These are phyloP conservation scores for Rosa hybrid DNA, from an alignment of 331 rosid genomes.

Conservation along the genomic window DNA sequence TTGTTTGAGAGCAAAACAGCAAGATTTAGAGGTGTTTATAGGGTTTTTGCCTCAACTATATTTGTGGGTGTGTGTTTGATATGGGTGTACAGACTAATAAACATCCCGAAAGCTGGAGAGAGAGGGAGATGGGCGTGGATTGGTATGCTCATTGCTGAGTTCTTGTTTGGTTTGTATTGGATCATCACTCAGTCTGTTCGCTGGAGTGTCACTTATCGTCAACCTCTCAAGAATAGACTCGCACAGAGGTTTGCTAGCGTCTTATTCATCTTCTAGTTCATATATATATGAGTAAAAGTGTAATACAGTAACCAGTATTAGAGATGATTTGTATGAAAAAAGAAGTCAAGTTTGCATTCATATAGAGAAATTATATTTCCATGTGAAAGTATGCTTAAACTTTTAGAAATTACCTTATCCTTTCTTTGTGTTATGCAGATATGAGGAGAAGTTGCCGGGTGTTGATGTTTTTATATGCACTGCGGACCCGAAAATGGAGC, in stretches of 20 bases:
- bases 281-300: not conserved
- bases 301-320: not conserved
- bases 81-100: conserved; percentile 48
- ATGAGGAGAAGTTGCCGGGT: conserved; percentile 41
- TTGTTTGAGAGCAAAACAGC: conserved; percentile 47
- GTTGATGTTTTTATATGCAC: conserved; percentile 73
- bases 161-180: conserved; percentile 59
- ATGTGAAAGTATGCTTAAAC: not conserved
- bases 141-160: conserved; percentile 35
- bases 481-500: conserved; percentile 69
- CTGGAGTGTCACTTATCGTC: conserved; percentile 33
- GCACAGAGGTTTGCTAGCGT: conserved; percentile 33
- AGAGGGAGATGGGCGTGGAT: conserved; percentile 47
- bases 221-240: conserved; percentile 50
- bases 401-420: not conserved
- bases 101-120: conserved; percentile 18
- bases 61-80: conserved; percentile 38
- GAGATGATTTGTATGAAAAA: not conserved
- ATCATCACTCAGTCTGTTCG: conserved; percentile 57
- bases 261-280: conserved; percentile 8
- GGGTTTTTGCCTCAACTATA: conserved; percentile 40
- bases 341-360: not conserved
- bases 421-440: conserved; percentile 31
- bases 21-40: conserved; percentile 29
- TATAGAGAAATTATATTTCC: not conserved